phyloP scores from a whole-genome alignment of 1,284 basidiomycete genomes.

The Mycena sp. region DNA sequence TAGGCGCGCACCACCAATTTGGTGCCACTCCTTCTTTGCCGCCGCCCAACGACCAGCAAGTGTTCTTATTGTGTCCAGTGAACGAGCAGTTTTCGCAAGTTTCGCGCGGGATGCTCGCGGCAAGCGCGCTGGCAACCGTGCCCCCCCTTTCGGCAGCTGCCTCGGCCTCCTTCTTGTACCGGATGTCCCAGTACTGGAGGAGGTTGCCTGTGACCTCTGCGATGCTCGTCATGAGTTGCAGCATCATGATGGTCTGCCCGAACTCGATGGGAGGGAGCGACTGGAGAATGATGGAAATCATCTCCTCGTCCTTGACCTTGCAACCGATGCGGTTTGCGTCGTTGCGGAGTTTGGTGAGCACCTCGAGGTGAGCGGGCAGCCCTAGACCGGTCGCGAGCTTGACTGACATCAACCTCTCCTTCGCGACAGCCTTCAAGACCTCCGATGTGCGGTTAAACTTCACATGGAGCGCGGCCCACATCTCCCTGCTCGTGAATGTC shows the following conservation, averaged over 20 bases:
- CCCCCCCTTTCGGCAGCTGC: too few relatives aligned
- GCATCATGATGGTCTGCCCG: neutral
- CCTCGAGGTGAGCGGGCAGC: neutral
- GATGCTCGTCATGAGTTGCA: neutral
- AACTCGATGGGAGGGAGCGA: conserved; percentile 12
- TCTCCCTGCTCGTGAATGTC: neutral
- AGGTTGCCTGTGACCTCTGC: neutral
- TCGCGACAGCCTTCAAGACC: neutral
- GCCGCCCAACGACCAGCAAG: neutral
- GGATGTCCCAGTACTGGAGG: neutral
- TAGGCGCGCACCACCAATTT: neutral
- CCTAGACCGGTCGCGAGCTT: neutral
- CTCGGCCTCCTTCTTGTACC: neutral
- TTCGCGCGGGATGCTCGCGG: neutral
- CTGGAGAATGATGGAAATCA: conserved; percentile 17
- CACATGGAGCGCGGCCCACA: neutral
- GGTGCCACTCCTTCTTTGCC: neutral
- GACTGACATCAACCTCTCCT: neutral
- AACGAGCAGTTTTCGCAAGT: neutral
- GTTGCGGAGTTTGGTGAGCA: conserved; percentile 1
- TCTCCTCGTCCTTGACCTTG: neutral
- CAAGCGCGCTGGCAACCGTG: neutral
- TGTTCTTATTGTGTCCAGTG: neutral
- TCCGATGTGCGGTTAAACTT: conserved; percentile 2
- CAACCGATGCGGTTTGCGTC: conserved; percentile 2